Evolutionary conservation across 495 filamentous ascomycete genomes (phyloP).

Genomic region (Schizothecium vesticola): DNA sequence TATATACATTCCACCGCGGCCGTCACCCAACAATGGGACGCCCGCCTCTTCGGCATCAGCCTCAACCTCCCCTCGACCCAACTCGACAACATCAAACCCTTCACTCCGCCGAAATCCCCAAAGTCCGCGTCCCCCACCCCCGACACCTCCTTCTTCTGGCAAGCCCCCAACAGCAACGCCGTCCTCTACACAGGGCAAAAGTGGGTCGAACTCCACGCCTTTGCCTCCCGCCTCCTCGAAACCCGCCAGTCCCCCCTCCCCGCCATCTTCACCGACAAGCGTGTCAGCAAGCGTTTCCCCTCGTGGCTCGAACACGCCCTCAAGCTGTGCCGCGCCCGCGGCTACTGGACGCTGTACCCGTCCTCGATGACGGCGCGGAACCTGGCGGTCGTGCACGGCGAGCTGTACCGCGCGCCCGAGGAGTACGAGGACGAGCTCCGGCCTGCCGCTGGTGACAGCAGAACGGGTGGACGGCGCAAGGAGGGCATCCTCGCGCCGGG

Average conservation of each 20-base stretch:
- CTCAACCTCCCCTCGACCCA: slow-evolving; percentile 64
- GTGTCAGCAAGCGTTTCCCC: slow-evolving; percentile 58
- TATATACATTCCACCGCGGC: slow-evolving; percentile 62
- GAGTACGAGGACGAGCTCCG: slow-evolving; percentile 48
- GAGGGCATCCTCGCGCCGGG: slow-evolving; percentile 28
- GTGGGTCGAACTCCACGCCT: slow-evolving; percentile 75
- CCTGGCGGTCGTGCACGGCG: slow-evolving; percentile 65
- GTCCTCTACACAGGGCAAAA: slow-evolving; percentile 75
- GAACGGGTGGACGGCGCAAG: not conserved
- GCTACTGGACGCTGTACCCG: slow-evolving; percentile 73
- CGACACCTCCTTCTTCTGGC: slow-evolving; percentile 65
- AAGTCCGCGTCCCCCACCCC: slow-evolving; percentile 20
- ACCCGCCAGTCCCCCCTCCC: slow-evolving; percentile 21
- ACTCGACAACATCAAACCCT: slow-evolving; percentile 49
- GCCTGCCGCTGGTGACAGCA: not conserved
- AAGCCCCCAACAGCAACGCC: slow-evolving; percentile 74
- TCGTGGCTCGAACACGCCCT: slow-evolving; percentile 74
- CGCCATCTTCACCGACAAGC: slow-evolving; percentile 39
- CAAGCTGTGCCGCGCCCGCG: slow-evolving; percentile 62
- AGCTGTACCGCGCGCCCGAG: slow-evolving; percentile 65
- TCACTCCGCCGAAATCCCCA: slow-evolving; percentile 43
- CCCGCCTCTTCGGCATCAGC: slow-evolving; percentile 64
- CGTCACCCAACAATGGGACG: slow-evolving; percentile 36
- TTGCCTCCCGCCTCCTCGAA: slow-evolving; percentile 55
- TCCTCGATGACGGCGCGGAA: slow-evolving; percentile 43